A percentile compares a stretch with the other conserved stretches of the same genome.
These are phyloP conservation scores for Fallopia convolvulus DNA, from an alignment of 148 eudicot species.

Conservation along the genomic window DNA sequence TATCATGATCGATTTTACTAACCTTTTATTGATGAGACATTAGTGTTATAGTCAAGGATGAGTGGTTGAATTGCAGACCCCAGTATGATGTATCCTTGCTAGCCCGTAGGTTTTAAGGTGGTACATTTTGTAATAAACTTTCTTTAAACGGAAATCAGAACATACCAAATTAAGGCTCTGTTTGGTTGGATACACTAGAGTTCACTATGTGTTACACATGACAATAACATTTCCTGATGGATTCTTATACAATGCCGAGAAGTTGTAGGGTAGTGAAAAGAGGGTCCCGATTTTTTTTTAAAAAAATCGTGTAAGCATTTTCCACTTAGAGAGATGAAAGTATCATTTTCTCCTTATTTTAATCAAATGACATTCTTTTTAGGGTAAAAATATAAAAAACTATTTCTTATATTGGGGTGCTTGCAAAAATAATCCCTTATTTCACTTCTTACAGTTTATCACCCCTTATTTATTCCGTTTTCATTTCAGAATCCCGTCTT, in stretches of 20 bases:
- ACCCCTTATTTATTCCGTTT: too few relatives aligned
- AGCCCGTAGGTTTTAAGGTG: neutral
- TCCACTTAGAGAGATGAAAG: neutral
- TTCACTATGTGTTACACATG: neutral
- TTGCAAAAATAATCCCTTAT: too few relatives aligned
- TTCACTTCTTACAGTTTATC: too few relatives aligned
- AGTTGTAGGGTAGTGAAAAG: neutral
- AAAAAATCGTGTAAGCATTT: neutral
- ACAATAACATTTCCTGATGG: neutral
- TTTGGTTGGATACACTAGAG: neutral
- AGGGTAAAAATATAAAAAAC: too few relatives aligned
- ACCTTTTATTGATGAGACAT: neutral
- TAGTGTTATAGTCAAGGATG: slow-evolving; percentile 5
- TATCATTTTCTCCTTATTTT: neutral
- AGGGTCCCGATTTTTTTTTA: neutral
- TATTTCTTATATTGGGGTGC: too few relatives aligned
- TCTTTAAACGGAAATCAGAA: neutral
- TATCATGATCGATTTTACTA: neutral
- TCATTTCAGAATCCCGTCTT: too few relatives aligned
- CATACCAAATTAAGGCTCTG: slow-evolving; percentile 1
- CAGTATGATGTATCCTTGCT: neutral
- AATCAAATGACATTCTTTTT: neutral
- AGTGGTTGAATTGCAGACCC: neutral
- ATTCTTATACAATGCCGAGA: neutral
- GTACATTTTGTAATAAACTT: neutral